Evolutionary conservation across 495 filamentous ascomycete species (phyloP).

Genomic region (Aspergillus heteromorphus): DNA sequence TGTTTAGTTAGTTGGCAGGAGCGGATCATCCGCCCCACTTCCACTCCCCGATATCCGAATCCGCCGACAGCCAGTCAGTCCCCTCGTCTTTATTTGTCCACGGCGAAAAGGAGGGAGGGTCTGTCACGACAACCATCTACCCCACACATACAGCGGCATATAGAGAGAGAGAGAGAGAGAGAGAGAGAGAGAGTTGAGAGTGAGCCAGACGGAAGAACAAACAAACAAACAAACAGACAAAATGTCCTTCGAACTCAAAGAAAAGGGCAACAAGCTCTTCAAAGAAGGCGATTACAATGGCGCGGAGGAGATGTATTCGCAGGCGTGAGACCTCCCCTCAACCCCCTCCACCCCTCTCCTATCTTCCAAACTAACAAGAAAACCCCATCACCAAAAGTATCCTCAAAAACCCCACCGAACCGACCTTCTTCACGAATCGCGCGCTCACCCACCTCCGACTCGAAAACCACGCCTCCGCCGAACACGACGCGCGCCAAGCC

Average conservation of each 20-base stretch:
- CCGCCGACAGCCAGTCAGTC: no score
- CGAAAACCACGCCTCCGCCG: constrained; percentile 64
- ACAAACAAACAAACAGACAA: not conserved
- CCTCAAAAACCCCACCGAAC: constrained; percentile 41
- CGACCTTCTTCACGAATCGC: constrained; percentile 72
- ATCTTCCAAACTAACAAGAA: not conserved
- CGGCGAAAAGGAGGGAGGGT: no score
- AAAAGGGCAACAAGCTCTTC: constrained; percentile 50
- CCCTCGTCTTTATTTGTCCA: no score
- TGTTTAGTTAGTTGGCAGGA: no score
- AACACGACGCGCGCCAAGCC: constrained; percentile 70
- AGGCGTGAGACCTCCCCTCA: constrained; percentile 59
- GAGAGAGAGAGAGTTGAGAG: no score
- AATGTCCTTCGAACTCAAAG: constrained; percentile 41
- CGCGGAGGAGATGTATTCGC: constrained; percentile 76
- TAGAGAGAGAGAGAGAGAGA: no score
- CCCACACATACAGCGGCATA: no score
- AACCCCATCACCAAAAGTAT: constrained; percentile 19
- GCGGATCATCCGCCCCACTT: not conserved
- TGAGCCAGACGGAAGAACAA: no score
- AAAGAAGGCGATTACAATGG: constrained; percentile 62
- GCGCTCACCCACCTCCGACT: constrained; percentile 77
- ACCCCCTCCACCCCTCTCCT: not conserved
- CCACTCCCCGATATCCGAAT: not conserved
- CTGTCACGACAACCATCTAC: no score